Base-by-base conservation (phyloP, 2,329 filamentous ascomycete species). In the Emericellopsis atlantica region DNA sequence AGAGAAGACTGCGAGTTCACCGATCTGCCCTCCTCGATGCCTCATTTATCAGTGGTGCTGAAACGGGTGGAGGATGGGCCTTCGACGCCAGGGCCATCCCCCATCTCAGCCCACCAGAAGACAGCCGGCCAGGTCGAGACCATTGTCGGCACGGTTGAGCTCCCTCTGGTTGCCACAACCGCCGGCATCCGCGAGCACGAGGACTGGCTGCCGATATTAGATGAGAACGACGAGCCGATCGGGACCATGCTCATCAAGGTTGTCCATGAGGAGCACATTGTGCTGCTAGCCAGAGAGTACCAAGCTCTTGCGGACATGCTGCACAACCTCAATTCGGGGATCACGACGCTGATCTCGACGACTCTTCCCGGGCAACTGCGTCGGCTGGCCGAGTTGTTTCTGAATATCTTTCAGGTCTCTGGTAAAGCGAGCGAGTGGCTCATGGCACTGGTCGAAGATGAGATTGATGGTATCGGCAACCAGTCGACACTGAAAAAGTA, bases 331-430 rank as follows among this genome's bases (percentile, higher is more conserved):
- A 78, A 79, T 32, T 82, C 84, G 29, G 84, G 85, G 0, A 66
- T 98, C 42, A 95, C 90, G 0, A 71, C 85, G 32, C 84, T 94
- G 55, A 84, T 98, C 49, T 80, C 87, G 3, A 76, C 84, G 36
- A 76, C 84, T 42, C 70, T 95, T 41, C 83, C 87, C 1, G 76
- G 79, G 3, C 84, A 87, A 52, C 67, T 95, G 29, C 82, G 83
- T 40, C 73, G 77, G n/a, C 60, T 96, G 8, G 84, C 88, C 2
- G 89, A 95, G 54, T 79, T 84, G 23, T 76, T 96, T 32, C 66
- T 96, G 47, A 93, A 96, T 56, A 94, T 98, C 40, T 98, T 90
- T 52, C 92, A 98, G 55, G 89, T 94, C 4, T 90, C 88, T 3
- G 87, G 86, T 0, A 76, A 77, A 32, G 84, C 85, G 3, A 74